Percentiles rank a stretch among this genome's conserved stretches.
Evolutionary conservation across 164 flowering plant genomes (phyloP).

Genomic region (Chimonanthus salicifolius): DNA sequence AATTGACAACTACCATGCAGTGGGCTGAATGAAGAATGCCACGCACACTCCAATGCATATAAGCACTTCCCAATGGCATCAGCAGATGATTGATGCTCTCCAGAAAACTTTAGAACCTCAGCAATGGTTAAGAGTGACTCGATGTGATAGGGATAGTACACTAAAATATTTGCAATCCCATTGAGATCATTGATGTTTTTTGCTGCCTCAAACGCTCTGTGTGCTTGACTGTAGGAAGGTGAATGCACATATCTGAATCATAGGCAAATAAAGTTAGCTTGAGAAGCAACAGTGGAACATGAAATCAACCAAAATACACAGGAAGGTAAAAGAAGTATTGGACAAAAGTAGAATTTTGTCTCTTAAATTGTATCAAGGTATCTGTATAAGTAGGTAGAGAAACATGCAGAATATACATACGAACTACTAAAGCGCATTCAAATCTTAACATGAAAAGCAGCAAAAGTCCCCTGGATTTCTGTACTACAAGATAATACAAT

Average conservation of each 20-base stretch:
- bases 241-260: conserved; percentile 62
- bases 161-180: conserved; percentile 59
- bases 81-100: conserved; percentile 79
- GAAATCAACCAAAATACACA: background rate
- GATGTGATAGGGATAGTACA: conserved; percentile 68
- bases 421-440: background rate
- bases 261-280: background rate
- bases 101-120: conserved; percentile 69
- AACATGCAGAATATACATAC: background rate
- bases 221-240: conserved; percentile 65
- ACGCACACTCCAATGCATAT: conserved; percentile 91
- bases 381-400: background rate
- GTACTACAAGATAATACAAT: too few relatives aligned
- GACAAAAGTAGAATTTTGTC: background rate
- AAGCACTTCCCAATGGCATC: conserved; percentile 67
- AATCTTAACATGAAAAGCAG: background rate
- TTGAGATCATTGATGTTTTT: conserved; percentile 75
- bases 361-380: background rate
- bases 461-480: too few relatives aligned
- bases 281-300: background rate
- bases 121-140: conserved; percentile 88
- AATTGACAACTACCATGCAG: conserved; percentile 72
- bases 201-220: conserved; percentile 80
- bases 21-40: conserved; percentile 83
- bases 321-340: background rate